Evolutionary conservation across 23 red algal species (phyloP).

Genomic region (Gracilaria caudata): DNA sequence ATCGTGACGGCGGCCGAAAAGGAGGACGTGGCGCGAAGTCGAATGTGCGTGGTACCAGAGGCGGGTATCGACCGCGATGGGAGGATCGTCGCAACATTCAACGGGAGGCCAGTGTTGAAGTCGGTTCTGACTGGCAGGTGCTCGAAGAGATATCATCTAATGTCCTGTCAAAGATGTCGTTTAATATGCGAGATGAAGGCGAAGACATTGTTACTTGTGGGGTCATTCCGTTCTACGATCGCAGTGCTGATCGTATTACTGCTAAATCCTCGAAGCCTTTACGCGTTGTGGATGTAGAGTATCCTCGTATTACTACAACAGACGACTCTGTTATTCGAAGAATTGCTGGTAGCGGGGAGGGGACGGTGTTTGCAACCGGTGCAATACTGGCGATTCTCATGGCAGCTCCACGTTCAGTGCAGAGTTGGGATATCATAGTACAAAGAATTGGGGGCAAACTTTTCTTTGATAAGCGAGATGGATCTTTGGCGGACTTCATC

Average conservation of each 20-base stretch:
- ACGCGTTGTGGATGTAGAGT: conserved; percentile 55
- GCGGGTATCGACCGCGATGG: conserved; percentile 68
- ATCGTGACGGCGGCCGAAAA: conserved; percentile 36
- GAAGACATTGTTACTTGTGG: conserved; percentile 76
- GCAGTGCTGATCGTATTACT: conserved; percentile 78
- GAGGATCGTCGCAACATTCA: conserved; percentile 83
- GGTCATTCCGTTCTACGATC: conserved; percentile 87
- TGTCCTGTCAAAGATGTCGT: conserved; percentile 75
- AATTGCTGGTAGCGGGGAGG: conserved; percentile 68
- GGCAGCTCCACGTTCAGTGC: conserved; percentile 71
- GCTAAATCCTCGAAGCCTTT: conserved; percentile 69
- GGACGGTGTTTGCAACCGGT: conserved; percentile 84
- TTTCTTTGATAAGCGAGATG: conserved; percentile 94
- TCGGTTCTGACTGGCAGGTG: conserved; percentile 76
- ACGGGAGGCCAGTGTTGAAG: conserved; percentile 76
- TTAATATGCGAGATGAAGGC: conserved; percentile 35
- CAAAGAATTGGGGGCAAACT: conserved; percentile 88
- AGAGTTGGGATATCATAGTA: conserved; percentile 97
- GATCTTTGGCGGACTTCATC: conserved; percentile 80
- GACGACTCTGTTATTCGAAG: conserved; percentile 91
- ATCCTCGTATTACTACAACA: conserved; percentile 80
- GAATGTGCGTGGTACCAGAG: conserved; percentile 13
- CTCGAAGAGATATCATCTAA: conserved; percentile 81
- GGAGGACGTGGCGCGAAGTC: conserved; percentile 28
- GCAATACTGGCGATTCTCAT: conserved; percentile 91